A percentile compares a stretch with the other conserved stretches of the same genome.
Evolutionary conservation across 441 rosid species (phyloP).

Genomic region (Cnidoscolus chayamansa): DNA sequence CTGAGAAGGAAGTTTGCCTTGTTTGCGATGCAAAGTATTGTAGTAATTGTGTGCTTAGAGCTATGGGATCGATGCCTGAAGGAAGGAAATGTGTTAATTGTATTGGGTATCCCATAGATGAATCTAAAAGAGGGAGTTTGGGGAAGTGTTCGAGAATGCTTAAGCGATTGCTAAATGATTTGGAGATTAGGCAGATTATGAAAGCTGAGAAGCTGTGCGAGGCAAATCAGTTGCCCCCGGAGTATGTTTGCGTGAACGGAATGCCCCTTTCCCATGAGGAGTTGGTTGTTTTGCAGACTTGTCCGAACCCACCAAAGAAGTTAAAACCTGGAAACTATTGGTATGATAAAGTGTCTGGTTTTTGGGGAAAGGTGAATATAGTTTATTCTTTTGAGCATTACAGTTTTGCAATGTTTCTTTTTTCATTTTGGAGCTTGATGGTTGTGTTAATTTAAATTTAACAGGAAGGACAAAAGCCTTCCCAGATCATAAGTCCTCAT

Average conservation of each 20-base stretch:
- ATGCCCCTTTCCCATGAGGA: conserved; percentile 61
- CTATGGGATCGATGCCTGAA: conserved; percentile 98
- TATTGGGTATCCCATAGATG: conserved; percentile 79
- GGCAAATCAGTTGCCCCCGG: conserved; percentile 85
- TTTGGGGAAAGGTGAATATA: conserved; percentile 94
- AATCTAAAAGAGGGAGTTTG: conserved; percentile 59
- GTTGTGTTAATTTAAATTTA: conserved; percentile 30
- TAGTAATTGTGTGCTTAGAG: conserved; percentile 75
- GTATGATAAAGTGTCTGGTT: conserved; percentile 93
- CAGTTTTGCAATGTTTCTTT: conserved; percentile 4
- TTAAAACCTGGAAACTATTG: conserved; percentile 87
- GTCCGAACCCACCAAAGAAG: conserved; percentile 82
- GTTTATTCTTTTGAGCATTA: conserved; percentile 21
- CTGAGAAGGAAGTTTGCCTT: conserved; percentile 87
- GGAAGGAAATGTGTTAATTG: conserved; percentile 94
- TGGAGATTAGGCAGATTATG: conserved; percentile 81
- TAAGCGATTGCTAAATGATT: conserved; percentile 66
- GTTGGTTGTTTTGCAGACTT: conserved; percentile 64
- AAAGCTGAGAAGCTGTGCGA: conserved; percentile 76
- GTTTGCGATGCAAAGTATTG: conserved; percentile 94
- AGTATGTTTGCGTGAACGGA: conserved; percentile 70
- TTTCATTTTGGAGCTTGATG: conserved; percentile 24
- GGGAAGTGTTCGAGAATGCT: conserved; percentile 90
- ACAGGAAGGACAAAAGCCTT: conserved; percentile 94
- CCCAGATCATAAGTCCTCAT: conserved; percentile 71